phyloP scores from a whole-genome alignment of 2,329 filamentous ascomycete genomes.

The Penicillium sclerotiorum region DNA sequence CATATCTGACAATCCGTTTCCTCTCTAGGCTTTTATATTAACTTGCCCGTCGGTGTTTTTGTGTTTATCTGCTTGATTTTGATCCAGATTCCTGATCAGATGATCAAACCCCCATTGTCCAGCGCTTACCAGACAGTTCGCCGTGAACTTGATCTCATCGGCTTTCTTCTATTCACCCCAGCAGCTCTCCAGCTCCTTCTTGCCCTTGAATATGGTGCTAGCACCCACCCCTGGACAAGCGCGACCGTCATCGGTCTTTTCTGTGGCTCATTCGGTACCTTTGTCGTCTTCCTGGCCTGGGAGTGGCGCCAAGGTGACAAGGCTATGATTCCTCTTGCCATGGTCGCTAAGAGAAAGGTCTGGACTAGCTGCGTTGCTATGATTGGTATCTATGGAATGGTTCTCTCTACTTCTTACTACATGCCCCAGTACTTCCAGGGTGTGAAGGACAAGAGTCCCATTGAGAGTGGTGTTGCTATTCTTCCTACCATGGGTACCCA shows the following conservation, averaged over 20 bases:
- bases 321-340: conserved; percentile 44
- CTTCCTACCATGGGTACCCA: conserved; percentile 36
- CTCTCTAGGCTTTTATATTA: conserved; percentile 43
- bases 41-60: conserved; percentile 41
- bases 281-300: conserved; percentile 40
- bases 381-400: conserved; percentile 10
- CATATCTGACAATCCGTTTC: neutral
- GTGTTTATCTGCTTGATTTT: conserved; percentile 34
- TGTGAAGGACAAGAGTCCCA: conserved; percentile 32
- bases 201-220: conserved; percentile 51
- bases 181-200: conserved; percentile 48
- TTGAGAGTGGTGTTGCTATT: conserved; percentile 31
- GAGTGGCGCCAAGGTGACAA: conserved; percentile 45
- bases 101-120: conserved; percentile 14
- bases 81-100: conserved; percentile 20
- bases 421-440: conserved; percentile 52
- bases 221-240: conserved; percentile 39
- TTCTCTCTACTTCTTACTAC: conserved; percentile 14
- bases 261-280: conserved; percentile 46
- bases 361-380: conserved; percentile 21
- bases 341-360: conserved; percentile 44
- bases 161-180: conserved; percentile 29
- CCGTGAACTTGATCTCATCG: conserved; percentile 23
- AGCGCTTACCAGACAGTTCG: conserved; percentile 9
- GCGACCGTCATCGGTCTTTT: conserved; percentile 50